Percentiles rank a stretch among this genome's conserved stretches.
These are phyloP conservation scores for Metschnikowia koreensis DNA, from an alignment of 805 yeast genomes.

Conservation along the genomic window DNA sequence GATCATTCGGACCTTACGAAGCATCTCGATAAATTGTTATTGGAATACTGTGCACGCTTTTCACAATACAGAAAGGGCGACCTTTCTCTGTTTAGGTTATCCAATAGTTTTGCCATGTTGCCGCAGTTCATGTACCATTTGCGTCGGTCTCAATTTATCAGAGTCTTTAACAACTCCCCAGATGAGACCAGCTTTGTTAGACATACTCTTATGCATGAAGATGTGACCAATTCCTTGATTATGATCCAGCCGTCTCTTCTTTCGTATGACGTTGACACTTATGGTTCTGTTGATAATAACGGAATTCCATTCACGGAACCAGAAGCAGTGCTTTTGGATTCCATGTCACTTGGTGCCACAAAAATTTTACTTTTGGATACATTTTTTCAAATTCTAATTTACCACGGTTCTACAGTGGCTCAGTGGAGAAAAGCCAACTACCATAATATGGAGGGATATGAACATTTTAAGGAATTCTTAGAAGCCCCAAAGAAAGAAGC, in stretches of 20 bases:
- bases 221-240: conserved; percentile 54
- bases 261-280: conserved; percentile 49
- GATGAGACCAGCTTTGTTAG: conserved; percentile 68
- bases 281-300: conserved; percentile 33
- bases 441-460: conserved; percentile 60
- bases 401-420: conserved; percentile 64
- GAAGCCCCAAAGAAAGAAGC: conserved; percentile 66
- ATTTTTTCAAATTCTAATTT: conserved; percentile 65
- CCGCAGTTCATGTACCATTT: conserved; percentile 70
- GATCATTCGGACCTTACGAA: conserved; percentile 37
- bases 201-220: conserved; percentile 61
- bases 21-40: conserved; percentile 48
- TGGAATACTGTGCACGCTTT: conserved; percentile 47
- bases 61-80: conserved; percentile 48
- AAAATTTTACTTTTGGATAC: conserved; percentile 61
- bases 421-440: conserved; percentile 66
- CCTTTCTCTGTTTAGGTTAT: conserved; percentile 48
- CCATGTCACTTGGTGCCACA: conserved; percentile 57
- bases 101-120: conserved; percentile 49
- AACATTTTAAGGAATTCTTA: conserved; percentile 55
- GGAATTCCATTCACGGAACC: conserved; percentile 46
- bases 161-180: conserved; percentile 67
- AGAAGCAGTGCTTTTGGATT: conserved; percentile 61
- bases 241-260: conserved; percentile 72
- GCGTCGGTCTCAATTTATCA: conserved; percentile 63